Evolutionary conservation across 177 flowering plant species (phyloP), one percentile per base, ranked within the genome.

Genomic region (Tripterygium wilfordii): DNA sequence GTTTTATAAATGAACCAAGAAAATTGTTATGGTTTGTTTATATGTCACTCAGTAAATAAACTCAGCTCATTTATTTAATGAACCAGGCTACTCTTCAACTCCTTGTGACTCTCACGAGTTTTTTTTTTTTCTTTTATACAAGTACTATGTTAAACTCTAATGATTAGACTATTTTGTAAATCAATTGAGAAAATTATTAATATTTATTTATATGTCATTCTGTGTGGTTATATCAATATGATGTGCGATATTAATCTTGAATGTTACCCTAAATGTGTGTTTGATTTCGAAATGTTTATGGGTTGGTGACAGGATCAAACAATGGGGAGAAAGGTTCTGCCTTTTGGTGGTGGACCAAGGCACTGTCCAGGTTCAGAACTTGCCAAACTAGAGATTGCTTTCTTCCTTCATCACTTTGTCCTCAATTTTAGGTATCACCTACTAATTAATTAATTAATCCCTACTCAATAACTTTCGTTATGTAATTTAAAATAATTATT

Each of bases 301-400:
- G 18, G 4, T 8, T 5, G 13, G 12, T 35, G 43, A 35, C 59
- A 88, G 91, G 79, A 74, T 31, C 60, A 58, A 48, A 44, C 45
- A 15, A 64, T 56, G 15, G 41, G 48, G 53, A 76, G 66, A 53
- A 78, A 70, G 24, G 67, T 78, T 37, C 54, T 48, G 30, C 81
- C 92, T 10, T 72, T 72, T 60, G 70, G 70, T 23, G 74, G 71
- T 12, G 77, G 77, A 14, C 53, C 52, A 26, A 36, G 74, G 58
- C 51, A 61, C 9, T 72, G 77, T 54, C 69, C 71, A 1, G 77
- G 74, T 4, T 59, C 53, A 8, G 67, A 63, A 23, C 62, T 69
- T 16, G 77, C 74, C 3, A 62, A 57, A 57, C 39, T 72, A 3
- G 61, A 55, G 37, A 56, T 48, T 46, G 55, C 71, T 14, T 53